A percentile compares a stretch with the other conserved stretches of the same genome.
phyloP scores from a whole-genome alignment of 352 stramenopile genomes.

The Globisporangium heterothallicum region DNA sequence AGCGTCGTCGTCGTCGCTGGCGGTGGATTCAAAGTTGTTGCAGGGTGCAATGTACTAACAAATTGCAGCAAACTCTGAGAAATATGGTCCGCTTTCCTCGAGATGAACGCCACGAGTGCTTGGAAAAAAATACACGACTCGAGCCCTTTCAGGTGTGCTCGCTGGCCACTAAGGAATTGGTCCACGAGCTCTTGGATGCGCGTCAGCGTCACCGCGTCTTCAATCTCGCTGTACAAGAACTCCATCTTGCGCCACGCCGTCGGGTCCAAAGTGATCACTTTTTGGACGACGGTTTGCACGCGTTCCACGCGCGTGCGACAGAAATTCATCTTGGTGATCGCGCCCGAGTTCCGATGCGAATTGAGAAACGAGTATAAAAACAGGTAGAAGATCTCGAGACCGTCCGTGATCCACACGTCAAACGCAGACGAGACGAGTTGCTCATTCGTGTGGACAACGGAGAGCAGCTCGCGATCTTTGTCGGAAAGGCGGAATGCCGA shows the following conservation, averaged over 20 bases:
- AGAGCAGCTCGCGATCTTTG: constrained; percentile 14
- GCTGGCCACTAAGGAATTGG: constrained; percentile 6
- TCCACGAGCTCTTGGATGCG: constrained; percentile 11
- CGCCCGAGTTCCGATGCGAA: constrained; percentile 8
- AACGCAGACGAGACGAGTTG: neutral
- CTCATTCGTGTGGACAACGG: constrained; percentile 7
- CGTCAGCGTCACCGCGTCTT: constrained; percentile 1
- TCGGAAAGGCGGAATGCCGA: constrained; percentile 7
- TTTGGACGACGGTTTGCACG: constrained; percentile 8
- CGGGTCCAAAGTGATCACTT: constrained; percentile 10
- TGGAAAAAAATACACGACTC: constrained; percentile 14
- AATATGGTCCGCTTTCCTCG: constrained; percentile 10
- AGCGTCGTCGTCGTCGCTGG: neutral
- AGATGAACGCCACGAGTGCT: constrained; percentile 5
- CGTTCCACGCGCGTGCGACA: constrained; percentile 11
- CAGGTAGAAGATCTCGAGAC: constrained; percentile 14
- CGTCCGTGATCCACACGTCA: constrained; percentile 11
- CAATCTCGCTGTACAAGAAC: constrained; percentile 12
- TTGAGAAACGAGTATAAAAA: constrained; percentile 16
- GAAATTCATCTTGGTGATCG: constrained; percentile 13
- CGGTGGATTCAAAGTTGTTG: neutral
- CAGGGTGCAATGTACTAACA: neutral
- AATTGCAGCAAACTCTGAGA: constrained; percentile 8
- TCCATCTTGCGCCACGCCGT: constrained; percentile 9
- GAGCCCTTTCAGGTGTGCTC: constrained; percentile 7